Evolutionary conservation across 495 filamentous ascomycete species (phyloP).

Genomic region (Talaromyces wortmannii): DNA sequence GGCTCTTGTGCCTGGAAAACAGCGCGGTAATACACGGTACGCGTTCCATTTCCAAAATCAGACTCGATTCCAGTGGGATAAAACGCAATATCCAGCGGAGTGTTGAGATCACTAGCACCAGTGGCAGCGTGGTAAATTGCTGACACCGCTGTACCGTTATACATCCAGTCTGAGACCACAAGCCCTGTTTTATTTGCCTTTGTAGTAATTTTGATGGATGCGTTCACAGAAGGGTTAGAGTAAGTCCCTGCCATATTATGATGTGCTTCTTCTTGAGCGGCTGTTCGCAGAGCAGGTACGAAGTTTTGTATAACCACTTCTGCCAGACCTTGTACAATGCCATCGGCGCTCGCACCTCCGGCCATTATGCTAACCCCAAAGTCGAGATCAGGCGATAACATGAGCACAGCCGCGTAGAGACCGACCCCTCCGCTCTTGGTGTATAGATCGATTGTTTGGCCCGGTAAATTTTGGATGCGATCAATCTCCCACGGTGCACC

Average conservation of each 20-base stretch:
- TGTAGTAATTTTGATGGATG: constrained; percentile 29
- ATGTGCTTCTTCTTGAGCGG: constrained; percentile 30
- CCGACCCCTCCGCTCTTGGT: constrained; percentile 39
- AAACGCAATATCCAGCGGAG: neutral
- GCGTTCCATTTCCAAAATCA: neutral
- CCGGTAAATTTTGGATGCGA: constrained; percentile 6
- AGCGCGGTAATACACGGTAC: neutral
- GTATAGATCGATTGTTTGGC: constrained; percentile 37
- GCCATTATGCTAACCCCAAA: constrained; percentile 30
- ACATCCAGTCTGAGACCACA: constrained; percentile 25
- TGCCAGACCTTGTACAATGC: constrained; percentile 14
- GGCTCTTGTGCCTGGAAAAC: neutral
- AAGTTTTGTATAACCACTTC: constrained; percentile 27
- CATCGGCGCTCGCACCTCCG: constrained; percentile 21
- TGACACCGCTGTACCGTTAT: constrained; percentile 1
- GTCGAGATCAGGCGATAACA: constrained; percentile 10
- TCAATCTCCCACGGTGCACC: constrained; percentile 54
- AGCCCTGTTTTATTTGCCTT: constrained; percentile 34
- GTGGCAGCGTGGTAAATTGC: constrained; percentile 12
- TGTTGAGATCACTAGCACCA: neutral
- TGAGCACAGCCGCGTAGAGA: constrained; percentile 8
- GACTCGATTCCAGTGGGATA: neutral
- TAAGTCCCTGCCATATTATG: constrained; percentile 34
- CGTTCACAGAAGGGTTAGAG: constrained; percentile 21
- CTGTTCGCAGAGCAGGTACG: constrained; percentile 37